These are phyloP conservation scores for Aegilops bicornis DNA, from an alignment of 176 grass and related monocot species.

Conservation along the genomic window DNA sequence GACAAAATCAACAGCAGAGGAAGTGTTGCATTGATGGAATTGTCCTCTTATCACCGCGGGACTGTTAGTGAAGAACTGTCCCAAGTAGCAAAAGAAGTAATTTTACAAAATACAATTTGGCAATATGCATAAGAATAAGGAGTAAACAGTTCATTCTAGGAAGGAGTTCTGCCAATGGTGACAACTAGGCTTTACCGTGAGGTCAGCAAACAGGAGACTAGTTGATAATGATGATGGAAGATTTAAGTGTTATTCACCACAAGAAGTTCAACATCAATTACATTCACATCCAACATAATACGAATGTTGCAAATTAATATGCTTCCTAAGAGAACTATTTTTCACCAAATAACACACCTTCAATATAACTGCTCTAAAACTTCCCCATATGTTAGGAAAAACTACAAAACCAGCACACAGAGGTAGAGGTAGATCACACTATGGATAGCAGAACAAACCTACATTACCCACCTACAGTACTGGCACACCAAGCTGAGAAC, in stretches of 20 bases:
- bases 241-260: neutral
- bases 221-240: neutral
- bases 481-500: neutral
- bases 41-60: slow-evolving; percentile 8
- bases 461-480: neutral
- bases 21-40: slow-evolving; percentile 13
- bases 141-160: neutral
- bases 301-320: neutral
- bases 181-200: neutral
- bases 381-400: neutral
- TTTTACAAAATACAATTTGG: too few species aligned
- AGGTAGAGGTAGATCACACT: neutral
- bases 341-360: neutral
- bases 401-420: neutral
- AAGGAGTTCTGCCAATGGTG: neutral
- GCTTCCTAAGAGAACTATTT: neutral
- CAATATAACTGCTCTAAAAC: neutral
- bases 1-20: neutral
- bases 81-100: neutral
- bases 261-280: neutral
- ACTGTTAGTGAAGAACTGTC: slow-evolving; percentile 10
- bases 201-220: neutral
- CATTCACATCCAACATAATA: neutral
- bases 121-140: neutral
- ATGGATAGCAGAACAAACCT: neutral